Conservation (phyloP, 192 early-diverging fungal genomes). For the Coemansia sp. region DNA sequence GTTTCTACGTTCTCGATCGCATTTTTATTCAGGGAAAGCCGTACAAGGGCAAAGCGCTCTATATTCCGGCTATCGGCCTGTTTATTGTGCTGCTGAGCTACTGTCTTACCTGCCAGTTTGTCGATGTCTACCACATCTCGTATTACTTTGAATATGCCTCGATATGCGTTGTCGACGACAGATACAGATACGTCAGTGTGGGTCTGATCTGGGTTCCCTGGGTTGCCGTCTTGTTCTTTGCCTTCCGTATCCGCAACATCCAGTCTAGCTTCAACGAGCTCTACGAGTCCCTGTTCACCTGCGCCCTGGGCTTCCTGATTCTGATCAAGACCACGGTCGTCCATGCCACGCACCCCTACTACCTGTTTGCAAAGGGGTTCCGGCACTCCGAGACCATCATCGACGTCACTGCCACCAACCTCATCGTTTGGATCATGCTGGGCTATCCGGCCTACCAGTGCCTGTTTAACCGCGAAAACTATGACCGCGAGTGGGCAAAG, state of each 20-base stretch:
- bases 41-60: constrained; percentile 22
- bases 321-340: constrained; percentile 28
- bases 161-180: constrained; percentile 20
- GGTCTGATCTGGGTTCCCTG: constrained; percentile 33
- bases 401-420: constrained; percentile 9
- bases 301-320: constrained; percentile 14
- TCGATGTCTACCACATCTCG: constrained; percentile 6
- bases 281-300: constrained; percentile 8
- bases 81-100: constrained; percentile 10
- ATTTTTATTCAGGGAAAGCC: constrained; percentile 34
- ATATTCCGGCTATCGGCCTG: constrained; percentile 8
- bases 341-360: constrained; percentile 26
- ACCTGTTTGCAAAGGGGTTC: constrained; percentile 16
- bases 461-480: constrained; percentile 14
- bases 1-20: constrained; percentile 24
- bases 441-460: constrained; percentile 23
- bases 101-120: constrained; percentile 26
- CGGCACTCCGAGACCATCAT: constrained; percentile 17
- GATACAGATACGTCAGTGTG: constrained; percentile 23
- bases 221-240: constrained; percentile 4
- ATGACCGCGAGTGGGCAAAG: constrained; percentile 25
- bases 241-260: constrained; percentile 21
- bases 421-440: constrained; percentile 25
- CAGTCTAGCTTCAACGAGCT: constrained; percentile 21
- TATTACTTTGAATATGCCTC: constrained; percentile 14